Evolutionary conservation across 1,284 basidiomycete species (phyloP), one percentile per base, ranked within the genome.

Genomic region (Trametes polyzona): DNA sequence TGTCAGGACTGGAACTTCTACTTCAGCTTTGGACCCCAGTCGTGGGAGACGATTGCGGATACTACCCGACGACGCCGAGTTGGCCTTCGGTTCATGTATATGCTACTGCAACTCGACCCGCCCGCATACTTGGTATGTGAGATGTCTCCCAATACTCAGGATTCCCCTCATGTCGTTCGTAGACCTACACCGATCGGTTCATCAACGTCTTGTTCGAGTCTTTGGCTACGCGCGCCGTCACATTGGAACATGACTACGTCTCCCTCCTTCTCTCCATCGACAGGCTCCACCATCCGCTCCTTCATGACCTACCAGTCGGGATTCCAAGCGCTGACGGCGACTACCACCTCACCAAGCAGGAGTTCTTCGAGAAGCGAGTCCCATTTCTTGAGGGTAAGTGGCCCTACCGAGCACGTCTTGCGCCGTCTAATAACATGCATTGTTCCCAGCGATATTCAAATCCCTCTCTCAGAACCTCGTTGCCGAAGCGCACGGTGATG

Each of bases 41-140:
- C 85, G 29, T 90, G 83, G 83, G 77, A 81, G 57, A 76, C 83
- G 33, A 78, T 90, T 44, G 76, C 77, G 21, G 80, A 90, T 57
- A 67, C 74, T 36, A 74, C 73, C 43, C 84, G 82, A 62, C 76
- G 82, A 16, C 78, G 81, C 36, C 82, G 90, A 50, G 82, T 93
- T 24, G 86, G 88, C 12, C 69, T 94, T 42, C 80, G 84, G 14
- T 86, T 95, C 68, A 84, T 88, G 76, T 78, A 83, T 43, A 85
- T 79, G 50, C 73, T 94, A 2, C 78, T 92, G 32, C 72, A 77
- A 42, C 74, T 88, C 10, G 87, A 95, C 64, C 85, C 87, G 0
- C 75, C 73, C 47, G 78, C 84, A 24, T 93, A 91, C 67, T 52
- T 64, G 50, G 90, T 90, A 58, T 21, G 50, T 2, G 47, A 7